Conservation (phyloP, 371 early-diverging fungal genomes). For the Racocetra persica region DNA sequence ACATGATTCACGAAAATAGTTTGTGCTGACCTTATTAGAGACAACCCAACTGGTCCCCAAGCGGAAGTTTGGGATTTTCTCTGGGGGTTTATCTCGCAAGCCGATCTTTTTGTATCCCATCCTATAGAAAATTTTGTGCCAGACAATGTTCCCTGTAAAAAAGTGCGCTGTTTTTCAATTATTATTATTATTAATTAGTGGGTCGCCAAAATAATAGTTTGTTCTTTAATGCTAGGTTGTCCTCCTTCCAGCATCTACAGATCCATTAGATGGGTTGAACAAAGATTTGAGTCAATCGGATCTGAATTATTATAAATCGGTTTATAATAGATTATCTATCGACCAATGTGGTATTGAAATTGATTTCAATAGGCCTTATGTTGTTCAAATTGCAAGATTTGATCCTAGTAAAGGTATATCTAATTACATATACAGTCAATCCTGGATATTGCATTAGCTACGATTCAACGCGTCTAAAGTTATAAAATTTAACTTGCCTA, state of each 20-base stretch:
- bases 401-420: slow-evolving; percentile 91
- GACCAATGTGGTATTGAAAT: slow-evolving; percentile 75
- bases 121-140: slow-evolving; percentile 81
- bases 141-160: slow-evolving; percentile 38
- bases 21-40: slow-evolving; percentile 71
- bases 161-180: slow-evolving; percentile 1
- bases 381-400: slow-evolving; percentile 88
- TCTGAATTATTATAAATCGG: slow-evolving; percentile 71
- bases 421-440: neutral
- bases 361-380: slow-evolving; percentile 73
- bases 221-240: slow-evolving; percentile 55
- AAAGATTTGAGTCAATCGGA: slow-evolving; percentile 62
- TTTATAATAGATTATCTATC: slow-evolving; percentile 79
- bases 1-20: slow-evolving; percentile 48
- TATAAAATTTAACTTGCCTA: too few relatives aligned
- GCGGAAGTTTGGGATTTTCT: slow-evolving; percentile 76
- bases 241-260: slow-evolving; percentile 80
- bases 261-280: slow-evolving; percentile 79
- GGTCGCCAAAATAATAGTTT: neutral
- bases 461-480: neutral
- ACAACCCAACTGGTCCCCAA: slow-evolving; percentile 63
- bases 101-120: slow-evolving; percentile 82
- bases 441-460: slow-evolving; percentile 17
- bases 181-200: neutral
- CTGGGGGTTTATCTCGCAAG: slow-evolving; percentile 74